These are phyloP conservation scores for Physaria fendleri DNA, from an alignment of 345 rosid species.

Conservation along the genomic window DNA sequence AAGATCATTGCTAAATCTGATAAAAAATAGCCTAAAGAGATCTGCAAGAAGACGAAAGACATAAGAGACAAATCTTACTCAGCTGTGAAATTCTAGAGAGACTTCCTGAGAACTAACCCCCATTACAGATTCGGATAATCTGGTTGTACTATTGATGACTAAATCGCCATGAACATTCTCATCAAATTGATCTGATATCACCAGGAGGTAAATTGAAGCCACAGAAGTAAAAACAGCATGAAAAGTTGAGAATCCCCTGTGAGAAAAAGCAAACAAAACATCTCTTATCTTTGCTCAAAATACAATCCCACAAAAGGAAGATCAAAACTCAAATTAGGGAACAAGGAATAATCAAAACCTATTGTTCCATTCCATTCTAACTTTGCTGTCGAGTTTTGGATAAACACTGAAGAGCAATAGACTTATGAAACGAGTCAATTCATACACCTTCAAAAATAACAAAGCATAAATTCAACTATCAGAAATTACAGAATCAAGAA, in stretches of 20 bases:
- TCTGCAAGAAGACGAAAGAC: conserved; percentile 9
- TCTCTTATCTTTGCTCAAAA: neutral
- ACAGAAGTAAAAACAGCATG: conserved; percentile 62
- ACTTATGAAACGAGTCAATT: conserved; percentile 51
- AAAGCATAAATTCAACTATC: neutral
- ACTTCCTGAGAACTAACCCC: conserved; percentile 47
- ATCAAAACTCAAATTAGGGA: neutral
- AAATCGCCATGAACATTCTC: conserved; percentile 45
- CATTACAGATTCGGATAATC: conserved; percentile 43
- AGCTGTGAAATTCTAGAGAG: neutral
- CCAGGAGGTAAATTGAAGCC: conserved; percentile 57
- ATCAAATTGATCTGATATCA: conserved; percentile 52
- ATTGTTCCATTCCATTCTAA: conserved; percentile 82
- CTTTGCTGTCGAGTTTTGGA: conserved; percentile 39
- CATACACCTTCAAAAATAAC: conserved; percentile 48
- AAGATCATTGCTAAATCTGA: conserved; percentile 70
- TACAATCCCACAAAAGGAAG: neutral
- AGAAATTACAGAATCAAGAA: neutral
- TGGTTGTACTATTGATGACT: conserved; percentile 49
- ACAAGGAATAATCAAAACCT: conserved; percentile 36
- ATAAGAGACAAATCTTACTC: neutral
- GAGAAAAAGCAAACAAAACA: neutral
- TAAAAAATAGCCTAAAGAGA: conserved; percentile 75
- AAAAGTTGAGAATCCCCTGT: conserved; percentile 83
- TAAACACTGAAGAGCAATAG: conserved; percentile 44